Evolutionary conservation across 495 filamentous ascomycete genomes (phyloP).

Genomic region (Sabuloglossum arenarium): DNA sequence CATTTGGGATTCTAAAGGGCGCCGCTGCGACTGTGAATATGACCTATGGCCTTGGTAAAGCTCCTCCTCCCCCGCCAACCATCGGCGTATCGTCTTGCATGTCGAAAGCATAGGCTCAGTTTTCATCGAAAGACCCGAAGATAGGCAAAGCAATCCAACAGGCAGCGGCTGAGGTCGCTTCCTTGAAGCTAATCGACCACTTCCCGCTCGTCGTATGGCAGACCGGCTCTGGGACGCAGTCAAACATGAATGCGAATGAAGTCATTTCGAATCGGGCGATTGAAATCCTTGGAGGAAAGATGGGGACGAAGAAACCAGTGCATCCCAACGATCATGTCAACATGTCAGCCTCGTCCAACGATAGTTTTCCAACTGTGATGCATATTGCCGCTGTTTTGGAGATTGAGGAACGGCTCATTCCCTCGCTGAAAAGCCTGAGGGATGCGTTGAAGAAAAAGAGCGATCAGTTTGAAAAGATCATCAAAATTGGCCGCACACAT

Average conservation of each 20-base stretch:
- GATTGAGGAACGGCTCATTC: conserved; percentile 67
- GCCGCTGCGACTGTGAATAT: conserved; percentile 94
- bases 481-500: conserved; percentile 98
- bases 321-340: conserved; percentile 99
- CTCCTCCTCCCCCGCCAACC: conserved; percentile 1
- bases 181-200: conserved; percentile 87
- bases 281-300: conserved; percentile 84
- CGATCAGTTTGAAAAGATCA: conserved; percentile 74
- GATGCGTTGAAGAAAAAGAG: conserved; percentile 72
- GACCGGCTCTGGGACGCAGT: conserved; percentile 94
- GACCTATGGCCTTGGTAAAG: conserved; percentile 78
- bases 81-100: conserved; percentile 5
- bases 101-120: conserved; percentile 11
- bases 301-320: conserved; percentile 93
- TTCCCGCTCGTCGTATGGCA: conserved; percentile 99
- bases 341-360: conserved; percentile 95
- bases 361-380: conserved; percentile 99
- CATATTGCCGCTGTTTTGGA: conserved; percentile 95
- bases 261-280: conserved; percentile 99
- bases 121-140: conserved; percentile 49
- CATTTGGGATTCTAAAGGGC: conserved; percentile 94
- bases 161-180: conserved; percentile 82
- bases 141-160: conserved; percentile 85
- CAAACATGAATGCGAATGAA: conserved; percentile 99
- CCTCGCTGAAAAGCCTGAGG: conserved; percentile 59